These are phyloP conservation scores for Globisporangium spinosum DNA, from an alignment of 352 stramenopile genomes.

Conservation along the genomic window DNA sequence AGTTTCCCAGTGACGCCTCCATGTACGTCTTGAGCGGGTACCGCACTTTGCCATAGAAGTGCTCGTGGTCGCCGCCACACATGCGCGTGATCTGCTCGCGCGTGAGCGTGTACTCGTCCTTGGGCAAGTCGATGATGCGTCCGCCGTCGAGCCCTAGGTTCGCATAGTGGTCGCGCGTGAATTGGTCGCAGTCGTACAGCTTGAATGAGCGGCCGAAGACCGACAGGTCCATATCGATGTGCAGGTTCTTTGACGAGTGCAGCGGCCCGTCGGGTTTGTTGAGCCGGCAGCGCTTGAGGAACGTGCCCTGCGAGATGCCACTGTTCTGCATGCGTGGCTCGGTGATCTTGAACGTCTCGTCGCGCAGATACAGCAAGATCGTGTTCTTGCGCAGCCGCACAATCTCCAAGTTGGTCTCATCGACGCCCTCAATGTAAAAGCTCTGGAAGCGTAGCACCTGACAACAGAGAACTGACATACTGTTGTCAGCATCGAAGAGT, in stretches of 20 bases:
- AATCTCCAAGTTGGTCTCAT: constrained; percentile 80
- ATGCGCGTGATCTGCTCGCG: constrained; percentile 74
- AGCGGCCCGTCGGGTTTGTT: constrained; percentile 47
- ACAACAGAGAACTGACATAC: no score
- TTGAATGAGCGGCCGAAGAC: constrained; percentile 79
- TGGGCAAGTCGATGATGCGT: constrained; percentile 53
- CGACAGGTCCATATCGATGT: constrained; percentile 62
- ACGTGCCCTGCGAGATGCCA: constrained; percentile 84
- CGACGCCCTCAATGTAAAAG: constrained; percentile 82
- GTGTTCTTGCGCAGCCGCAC: constrained; percentile 69
- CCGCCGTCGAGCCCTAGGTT: constrained; percentile 40
- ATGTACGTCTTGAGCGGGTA: constrained; percentile 86
- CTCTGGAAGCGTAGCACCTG: constrained; percentile 79
- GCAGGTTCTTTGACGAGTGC: constrained; percentile 53
- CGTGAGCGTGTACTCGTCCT: constrained; percentile 80
- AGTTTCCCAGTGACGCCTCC: constrained; percentile 77
- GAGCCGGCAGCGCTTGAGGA: constrained; percentile 77
- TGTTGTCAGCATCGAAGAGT: not conserved
- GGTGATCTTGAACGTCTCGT: constrained; percentile 89
- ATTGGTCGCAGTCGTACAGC: constrained; percentile 70
- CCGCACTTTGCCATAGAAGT: constrained; percentile 71
- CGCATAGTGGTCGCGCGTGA: constrained; percentile 66
- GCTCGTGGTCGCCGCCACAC: constrained; percentile 62
- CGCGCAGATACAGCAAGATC: constrained; percentile 80
- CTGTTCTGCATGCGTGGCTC: constrained; percentile 79